phyloP scores from a whole-genome alignment of 176 grass and related monocot species.

The Olyra latifolia region DNA sequence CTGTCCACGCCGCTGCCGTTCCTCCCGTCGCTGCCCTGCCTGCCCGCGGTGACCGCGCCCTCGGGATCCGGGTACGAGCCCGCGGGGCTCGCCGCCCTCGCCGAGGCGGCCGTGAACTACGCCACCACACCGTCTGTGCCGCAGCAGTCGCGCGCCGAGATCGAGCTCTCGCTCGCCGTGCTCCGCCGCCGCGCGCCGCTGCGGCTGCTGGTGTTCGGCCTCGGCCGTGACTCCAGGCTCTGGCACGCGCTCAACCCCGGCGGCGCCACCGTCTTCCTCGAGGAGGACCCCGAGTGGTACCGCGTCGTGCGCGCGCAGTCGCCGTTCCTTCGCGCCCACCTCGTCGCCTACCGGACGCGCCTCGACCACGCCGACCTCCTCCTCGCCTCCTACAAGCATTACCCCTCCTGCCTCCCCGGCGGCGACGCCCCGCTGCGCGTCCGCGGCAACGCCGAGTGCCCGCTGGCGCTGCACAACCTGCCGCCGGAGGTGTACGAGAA shows the following conservation, averaged over 20 bases:
- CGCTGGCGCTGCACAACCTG: constrained; percentile 57
- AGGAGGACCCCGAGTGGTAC: constrained; percentile 59
- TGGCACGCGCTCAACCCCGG: constrained; percentile 68
- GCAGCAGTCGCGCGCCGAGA: constrained; percentile 59
- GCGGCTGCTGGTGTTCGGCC: constrained; percentile 51
- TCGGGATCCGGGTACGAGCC: constrained; percentile 32
- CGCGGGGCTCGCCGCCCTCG: neutral
- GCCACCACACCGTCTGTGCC: constrained; percentile 35
- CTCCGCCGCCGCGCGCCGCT: constrained; percentile 51
- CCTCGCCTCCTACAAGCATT: constrained; percentile 7
- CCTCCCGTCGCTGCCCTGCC: neutral
- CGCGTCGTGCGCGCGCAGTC: constrained; percentile 2
- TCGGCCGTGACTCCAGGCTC: constrained; percentile 50
- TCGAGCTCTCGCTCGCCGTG: constrained; percentile 45
- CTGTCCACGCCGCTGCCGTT: neutral
- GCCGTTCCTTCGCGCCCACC: constrained; percentile 53
- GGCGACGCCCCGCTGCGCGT: neutral
- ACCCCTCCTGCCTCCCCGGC: constrained; percentile 23
- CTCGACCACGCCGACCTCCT: constrained; percentile 47
- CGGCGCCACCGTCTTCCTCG: constrained; percentile 63
- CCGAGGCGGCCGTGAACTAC: constrained; percentile 26
- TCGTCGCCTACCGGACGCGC: constrained; percentile 48
- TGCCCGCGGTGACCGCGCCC: neutral
- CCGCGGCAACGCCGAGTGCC: constrained; percentile 44
- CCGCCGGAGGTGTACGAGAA: constrained; percentile 62